Conservation (phyloP, 1,284 basidiomycete species). For the Microbotryomycetes sp. region DNA sequence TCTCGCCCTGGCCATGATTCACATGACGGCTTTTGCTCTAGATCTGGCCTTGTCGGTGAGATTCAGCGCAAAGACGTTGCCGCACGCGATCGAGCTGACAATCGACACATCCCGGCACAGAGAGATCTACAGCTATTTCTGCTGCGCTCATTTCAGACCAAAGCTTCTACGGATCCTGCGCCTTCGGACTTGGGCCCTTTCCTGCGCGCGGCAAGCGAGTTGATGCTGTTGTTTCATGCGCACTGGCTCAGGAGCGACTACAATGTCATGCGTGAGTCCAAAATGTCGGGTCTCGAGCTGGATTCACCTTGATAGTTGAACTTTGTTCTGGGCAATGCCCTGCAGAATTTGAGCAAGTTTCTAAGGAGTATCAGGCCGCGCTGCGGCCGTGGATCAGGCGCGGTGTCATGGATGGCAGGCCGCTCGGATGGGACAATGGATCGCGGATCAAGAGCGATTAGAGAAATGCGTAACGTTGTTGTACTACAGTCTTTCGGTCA, state of each 20-base stretch:
- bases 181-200: conserved; percentile 5
- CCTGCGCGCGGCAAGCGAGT: conserved; percentile 11
- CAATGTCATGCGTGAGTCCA: conserved; percentile 30
- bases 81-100: background rate
- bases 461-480: too few species aligned
- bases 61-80: too few species aligned
- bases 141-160: conserved; percentile 10
- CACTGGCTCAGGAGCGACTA: conserved; percentile 14
- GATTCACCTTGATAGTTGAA: background rate
- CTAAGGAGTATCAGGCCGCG: conserved; percentile 10
- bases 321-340: background rate
- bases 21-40: conserved; percentile 27
- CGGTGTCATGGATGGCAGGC: conserved; percentile 23
- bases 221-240: conserved; percentile 26
- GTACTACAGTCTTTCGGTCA: too few species aligned
- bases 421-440: conserved; percentile 23
- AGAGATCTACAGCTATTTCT: conserved; percentile 30
- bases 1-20: conserved; percentile 23
- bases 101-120: background rate
- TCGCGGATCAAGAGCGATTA: conserved; percentile 20
- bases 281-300: too few species aligned
- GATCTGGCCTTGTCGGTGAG: conserved; percentile 7
- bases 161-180: background rate
- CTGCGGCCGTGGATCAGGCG: conserved; percentile 25
- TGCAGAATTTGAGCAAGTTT: conserved; percentile 25